phyloP scores from a whole-genome alignment of 2,329 filamentous ascomycete genomes.

The Coniochaeta sp. region DNA sequence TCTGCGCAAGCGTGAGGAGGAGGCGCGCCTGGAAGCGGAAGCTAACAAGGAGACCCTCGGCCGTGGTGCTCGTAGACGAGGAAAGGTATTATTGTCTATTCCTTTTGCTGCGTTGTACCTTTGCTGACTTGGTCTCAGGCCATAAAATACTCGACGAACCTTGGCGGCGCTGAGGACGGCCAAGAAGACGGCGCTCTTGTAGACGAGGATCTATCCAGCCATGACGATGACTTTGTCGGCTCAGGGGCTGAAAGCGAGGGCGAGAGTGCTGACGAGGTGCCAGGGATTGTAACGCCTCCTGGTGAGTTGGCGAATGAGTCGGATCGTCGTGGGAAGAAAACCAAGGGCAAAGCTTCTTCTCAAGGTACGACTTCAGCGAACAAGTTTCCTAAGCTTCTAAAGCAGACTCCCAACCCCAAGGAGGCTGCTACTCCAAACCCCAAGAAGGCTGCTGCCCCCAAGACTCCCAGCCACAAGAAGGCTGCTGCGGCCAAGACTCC shows the following conservation, averaged over 20 bases:
- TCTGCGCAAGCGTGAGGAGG: conserved; percentile 70
- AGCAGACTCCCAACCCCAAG: not conserved
- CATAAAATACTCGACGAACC: not conserved
- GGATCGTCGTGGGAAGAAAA: conserved; percentile 8
- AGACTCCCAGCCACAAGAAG: not conserved
- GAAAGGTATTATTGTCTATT: conserved; percentile 26
- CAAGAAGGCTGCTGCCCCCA: not conserved
- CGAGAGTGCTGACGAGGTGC: conserved; percentile 16
- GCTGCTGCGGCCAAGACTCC: not conserved
- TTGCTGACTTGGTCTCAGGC: not conserved
- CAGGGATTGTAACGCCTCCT: not conserved
- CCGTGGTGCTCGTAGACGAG: conserved; percentile 69
- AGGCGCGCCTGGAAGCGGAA: conserved; percentile 66
- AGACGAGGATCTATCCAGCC: conserved; percentile 13
- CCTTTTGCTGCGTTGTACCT: not conserved
- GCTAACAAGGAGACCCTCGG: conserved; percentile 69
- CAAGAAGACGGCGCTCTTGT: conserved; percentile 11
- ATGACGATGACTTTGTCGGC: conserved; percentile 19
- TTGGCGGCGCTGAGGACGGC: conserved; percentile 7
- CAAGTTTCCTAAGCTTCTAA: not conserved
- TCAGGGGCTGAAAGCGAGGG: conserved; percentile 14
- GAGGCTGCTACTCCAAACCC: not conserved
- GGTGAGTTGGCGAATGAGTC: conserved; percentile 7
- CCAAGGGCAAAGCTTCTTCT: conserved; percentile 8
- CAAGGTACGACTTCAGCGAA: conserved; percentile 16